Conservation (phyloP, 164 flowering plant species). For the Berberis thunbergii region DNA sequence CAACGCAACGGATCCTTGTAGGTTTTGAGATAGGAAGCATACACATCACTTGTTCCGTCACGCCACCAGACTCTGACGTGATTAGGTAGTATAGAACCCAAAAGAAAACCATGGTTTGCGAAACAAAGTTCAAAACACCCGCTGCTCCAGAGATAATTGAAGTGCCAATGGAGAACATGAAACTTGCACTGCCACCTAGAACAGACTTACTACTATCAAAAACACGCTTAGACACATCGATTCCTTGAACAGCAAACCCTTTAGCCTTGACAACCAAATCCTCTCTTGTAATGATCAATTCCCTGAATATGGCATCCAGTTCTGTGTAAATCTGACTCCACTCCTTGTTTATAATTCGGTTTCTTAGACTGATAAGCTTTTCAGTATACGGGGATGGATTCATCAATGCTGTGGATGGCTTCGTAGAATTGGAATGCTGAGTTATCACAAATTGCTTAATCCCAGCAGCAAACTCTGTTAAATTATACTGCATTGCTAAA, state of each 20-base stretch:
- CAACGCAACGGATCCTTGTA: conserved; percentile 57
- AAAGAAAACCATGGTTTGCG: conserved; percentile 77
- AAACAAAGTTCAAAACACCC: conserved; percentile 68
- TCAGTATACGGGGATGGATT: conserved; percentile 57
- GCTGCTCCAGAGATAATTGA: conserved; percentile 89
- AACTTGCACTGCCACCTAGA: conserved; percentile 59
- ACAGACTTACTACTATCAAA: conserved; percentile 60
- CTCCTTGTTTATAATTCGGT: conserved; percentile 39
- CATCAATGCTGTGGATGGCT: conserved; percentile 32
- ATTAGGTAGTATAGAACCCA: conserved; percentile 86
- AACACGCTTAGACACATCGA: conserved; percentile 56
- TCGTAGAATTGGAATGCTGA: conserved; percentile 29
- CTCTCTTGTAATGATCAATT: conserved; percentile 49
- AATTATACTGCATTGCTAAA: conserved; percentile 73
- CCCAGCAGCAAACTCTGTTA: conserved; percentile 78
- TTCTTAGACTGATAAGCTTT: conserved; percentile 49
- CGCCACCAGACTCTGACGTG: conserved; percentile 94
- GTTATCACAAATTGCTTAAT: conserved; percentile 64
- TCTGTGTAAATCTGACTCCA: conserved; percentile 71
- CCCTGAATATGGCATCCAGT: conserved; percentile 51
- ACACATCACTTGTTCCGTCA: conserved; percentile 71
- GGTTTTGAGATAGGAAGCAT: conserved; percentile 68
- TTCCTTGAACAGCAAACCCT: conserved; percentile 64
- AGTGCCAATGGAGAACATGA: conserved; percentile 44
- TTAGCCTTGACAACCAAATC: conserved; percentile 81